Conservation (phyloP, 495 filamentous ascomycete genomes). For the Podospora pseudopauciseta region DNA sequence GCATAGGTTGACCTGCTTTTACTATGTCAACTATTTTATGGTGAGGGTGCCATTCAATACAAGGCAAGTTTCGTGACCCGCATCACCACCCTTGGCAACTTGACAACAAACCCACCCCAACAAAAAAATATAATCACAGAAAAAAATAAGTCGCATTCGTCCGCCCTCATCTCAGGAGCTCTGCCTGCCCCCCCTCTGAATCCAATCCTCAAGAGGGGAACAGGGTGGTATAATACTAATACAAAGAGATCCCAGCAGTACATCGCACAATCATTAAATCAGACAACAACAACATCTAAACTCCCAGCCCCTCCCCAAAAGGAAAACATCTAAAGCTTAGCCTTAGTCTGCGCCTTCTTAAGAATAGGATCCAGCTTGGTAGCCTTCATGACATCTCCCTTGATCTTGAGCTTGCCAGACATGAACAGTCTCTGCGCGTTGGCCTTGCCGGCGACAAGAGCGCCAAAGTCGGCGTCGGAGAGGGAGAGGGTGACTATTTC, state of each 20-base stretch:
- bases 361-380: constrained; percentile 94
- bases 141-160: neutral
- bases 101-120: neutral
- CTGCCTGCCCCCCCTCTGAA: neutral
- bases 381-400: constrained; percentile 98
- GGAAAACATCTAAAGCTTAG: constrained; percentile 64
- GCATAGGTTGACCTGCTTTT: too few relatives aligned
- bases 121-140: neutral
- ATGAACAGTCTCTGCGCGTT: constrained; percentile 96
- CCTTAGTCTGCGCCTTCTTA: constrained; percentile 78
- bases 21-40: too few relatives aligned
- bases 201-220: neutral
- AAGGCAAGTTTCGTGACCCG: too few relatives aligned
- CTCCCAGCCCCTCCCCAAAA: neutral
- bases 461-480: constrained; percentile 80
- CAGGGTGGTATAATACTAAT: constrained; percentile 19
- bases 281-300: neutral
- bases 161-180: neutral
- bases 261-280: constrained; percentile 6
- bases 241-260: neutral
- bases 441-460: constrained; percentile 80
- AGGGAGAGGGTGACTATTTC: constrained; percentile 72
- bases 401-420: constrained; percentile 94
- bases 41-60: too few relatives aligned
- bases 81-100: neutral